Evolutionary conservation across 495 filamentous ascomycete genomes (phyloP), one percentile per base, ranked within the genome.

Genomic region (Xeromyces bisporus): DNA sequence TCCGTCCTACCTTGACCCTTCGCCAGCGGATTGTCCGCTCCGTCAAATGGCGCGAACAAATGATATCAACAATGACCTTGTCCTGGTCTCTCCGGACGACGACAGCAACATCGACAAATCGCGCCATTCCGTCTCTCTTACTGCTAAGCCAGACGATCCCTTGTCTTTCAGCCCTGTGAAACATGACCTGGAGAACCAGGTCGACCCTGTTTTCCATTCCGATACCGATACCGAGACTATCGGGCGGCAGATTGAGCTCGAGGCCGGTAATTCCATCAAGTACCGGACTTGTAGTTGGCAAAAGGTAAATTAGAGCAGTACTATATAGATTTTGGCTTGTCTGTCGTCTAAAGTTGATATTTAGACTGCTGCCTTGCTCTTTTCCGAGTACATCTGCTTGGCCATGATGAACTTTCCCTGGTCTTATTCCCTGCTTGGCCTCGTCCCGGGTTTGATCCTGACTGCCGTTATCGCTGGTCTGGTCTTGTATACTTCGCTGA

Each of bases 401-500:
- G 82, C 83, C 23, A 92, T 91, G 44, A 92, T 92, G 83, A 86
- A 79, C 13, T 91, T 91, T 46, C 83, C 83, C 1, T 89, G 76
- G 63, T 86, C 81, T 0, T 92, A 92, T 55, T 81, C 81, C 6
- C 60, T 84, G 21, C 66, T 92, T 13, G 83, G 83, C 7, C 65
- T 92, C 15, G 80, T 89, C n/a, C 83, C 83, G 0, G 82, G 82
- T 25, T 48, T 92, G 37, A 86, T 92, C 36, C 44, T 89, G 40
- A 92, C 83, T 0, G 62, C 81, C 2, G 69, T 83, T 16, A 67
- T 82, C 31, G 80, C 83, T 6, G 64, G 44, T 11, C 43, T 80
- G 13, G 83, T 92, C 6, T 53, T 89, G 8, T 92, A 92, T 44
- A 92, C 83, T 0, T 87, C 80, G n/a, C 51, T 89, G 25, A 67